Base-by-base conservation (phyloP, 148 eudicot species). In the Camellia granthamiana region DNA sequence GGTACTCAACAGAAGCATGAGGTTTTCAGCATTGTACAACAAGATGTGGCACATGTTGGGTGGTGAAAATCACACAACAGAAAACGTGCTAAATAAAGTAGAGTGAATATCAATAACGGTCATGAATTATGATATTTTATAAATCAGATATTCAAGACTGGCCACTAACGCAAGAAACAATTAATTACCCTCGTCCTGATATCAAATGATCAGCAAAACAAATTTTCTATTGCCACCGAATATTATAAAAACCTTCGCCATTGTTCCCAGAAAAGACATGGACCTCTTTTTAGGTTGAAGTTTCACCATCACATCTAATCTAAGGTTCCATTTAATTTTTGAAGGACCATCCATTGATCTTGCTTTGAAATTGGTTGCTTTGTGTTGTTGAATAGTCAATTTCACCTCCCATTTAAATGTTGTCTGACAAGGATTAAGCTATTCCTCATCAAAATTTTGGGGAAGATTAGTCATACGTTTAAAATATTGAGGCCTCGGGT, bases 1-100 rank as follows among this genome's bases (percentile, higher is more conserved):
- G 70, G 62, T 62, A 64, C 69, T 77, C 42, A 23, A 41, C 23
- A 21, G 47, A 76, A 76, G 56, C 56, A 42, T 10, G 69, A 62
- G 56, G n/a, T 8, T 76, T 76, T 61, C 59, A 23, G 30, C 55
- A 44, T 16, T 21, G 58, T 49, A 72, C 2, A 21, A 12, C 52
- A 64, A 63, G 54, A 46, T 47, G 46, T 43, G 18, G 18, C 16
- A 46, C 69, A 47, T 63, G 18, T 44, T 19, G 62, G 43, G 55
- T 19, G 43, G 13, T 42, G 47, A 67, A 41, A 67, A 12, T 67
- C 1, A 51, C 19, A 51, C 9, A 52, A 18, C 41, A 51, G 7
- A 72, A 52, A 52, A 7, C 3, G 44, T 7, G 18, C 15, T 3
- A 44, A 44, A 44, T 16, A 67, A 67, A 44, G 52, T 47, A 69